Percentiles rank a stretch among this genome's conserved stretches.
Conservation (phyloP, 116 monocot genomes). For the Trichopus zeylanicus region DNA sequence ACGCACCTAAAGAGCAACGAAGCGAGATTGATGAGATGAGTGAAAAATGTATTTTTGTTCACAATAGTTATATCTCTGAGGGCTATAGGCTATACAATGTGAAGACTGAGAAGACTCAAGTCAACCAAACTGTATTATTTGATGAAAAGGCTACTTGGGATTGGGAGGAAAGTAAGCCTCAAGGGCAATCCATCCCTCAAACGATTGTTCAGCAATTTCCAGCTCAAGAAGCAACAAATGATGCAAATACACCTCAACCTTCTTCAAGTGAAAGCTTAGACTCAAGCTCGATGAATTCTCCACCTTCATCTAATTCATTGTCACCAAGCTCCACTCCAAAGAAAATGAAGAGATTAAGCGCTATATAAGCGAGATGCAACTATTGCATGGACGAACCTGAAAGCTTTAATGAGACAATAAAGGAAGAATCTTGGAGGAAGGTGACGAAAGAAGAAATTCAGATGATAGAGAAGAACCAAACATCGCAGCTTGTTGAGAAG, state of each 20-base stretch:
- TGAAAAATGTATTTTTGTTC: no score
- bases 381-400: neutral
- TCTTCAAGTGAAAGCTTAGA: no score
- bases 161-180: no score
- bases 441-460: slow-evolving; percentile 7
- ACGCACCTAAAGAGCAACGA: neutral
- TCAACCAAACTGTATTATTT: slow-evolving; percentile 8
- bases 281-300: neutral
- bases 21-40: slow-evolving; percentile 9
- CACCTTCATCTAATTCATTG: neutral
- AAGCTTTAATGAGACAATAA: slow-evolving; percentile 8
- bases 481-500: slow-evolving; percentile 2
- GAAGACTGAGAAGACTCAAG: slow-evolving; percentile 2
- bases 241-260: no score
- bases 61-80: neutral
- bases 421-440: slow-evolving; percentile 7
- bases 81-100: slow-evolving; percentile 5
- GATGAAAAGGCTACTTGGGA: slow-evolving; percentile 3
- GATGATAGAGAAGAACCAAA: slow-evolving; percentile 10
- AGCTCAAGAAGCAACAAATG: neutral
- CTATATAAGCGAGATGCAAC: neutral
- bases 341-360: neutral
- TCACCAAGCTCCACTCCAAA: slow-evolving; percentile 4
- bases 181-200: neutral
- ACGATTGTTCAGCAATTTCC: neutral